Percentiles rank a stretch among this genome's conserved stretches.
These are phyloP conservation scores for Pichia sp. DNA, from an alignment of 1,139 yeast species.

Conservation along the genomic window DNA sequence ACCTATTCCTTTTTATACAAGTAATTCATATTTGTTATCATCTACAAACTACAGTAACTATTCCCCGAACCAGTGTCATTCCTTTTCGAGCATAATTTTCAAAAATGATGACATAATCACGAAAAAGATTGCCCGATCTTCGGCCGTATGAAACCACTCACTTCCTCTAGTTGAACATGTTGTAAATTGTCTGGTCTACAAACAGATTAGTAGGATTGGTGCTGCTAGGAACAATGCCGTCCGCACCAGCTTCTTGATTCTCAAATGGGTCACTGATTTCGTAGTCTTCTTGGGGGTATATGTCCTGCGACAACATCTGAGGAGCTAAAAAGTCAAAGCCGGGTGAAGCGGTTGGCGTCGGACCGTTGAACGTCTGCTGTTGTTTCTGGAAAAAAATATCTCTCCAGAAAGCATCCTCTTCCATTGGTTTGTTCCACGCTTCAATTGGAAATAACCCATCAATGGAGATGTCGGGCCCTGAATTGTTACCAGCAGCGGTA, in stretches of 20 bases:
- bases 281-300: neutral
- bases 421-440: slow-evolving; percentile 6
- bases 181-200: slow-evolving; percentile 20
- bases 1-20: no score
- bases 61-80: neutral
- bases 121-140: neutral
- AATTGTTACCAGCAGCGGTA: neutral
- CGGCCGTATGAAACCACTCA: neutral
- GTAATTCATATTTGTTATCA: neutral
- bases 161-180: slow-evolving; percentile 16
- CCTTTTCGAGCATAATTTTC: neutral
- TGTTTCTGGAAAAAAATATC: slow-evolving; percentile 8
- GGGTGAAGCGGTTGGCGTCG: neutral
- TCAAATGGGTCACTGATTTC: neutral
- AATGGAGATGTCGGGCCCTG: neutral
- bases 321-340: neutral
- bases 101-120: neutral
- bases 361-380: neutral
- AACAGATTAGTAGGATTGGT: slow-evolving; percentile 9
- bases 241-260: neutral
- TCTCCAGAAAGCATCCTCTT: slow-evolving; percentile 15
- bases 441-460: slow-evolving; percentile 1
- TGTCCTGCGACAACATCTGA: neutral
- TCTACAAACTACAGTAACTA: neutral
- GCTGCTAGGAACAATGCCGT: neutral